Evolutionary conservation across 2,329 filamentous ascomycete species (phyloP).

Genomic region (Pyrenochaeta sp.): DNA sequence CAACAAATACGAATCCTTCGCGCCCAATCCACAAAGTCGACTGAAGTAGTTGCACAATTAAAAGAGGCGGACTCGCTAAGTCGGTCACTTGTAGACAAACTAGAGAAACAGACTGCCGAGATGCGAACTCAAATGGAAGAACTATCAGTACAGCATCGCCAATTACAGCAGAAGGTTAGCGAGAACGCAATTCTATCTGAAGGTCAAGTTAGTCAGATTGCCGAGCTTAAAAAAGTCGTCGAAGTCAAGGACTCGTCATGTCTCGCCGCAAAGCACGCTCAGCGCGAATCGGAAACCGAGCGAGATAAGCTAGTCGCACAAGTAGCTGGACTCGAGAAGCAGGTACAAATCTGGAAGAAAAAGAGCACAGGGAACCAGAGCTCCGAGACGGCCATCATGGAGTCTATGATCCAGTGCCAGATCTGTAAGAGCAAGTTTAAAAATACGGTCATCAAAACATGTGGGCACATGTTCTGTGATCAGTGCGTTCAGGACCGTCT

Average conservation of each 20-base stretch:
- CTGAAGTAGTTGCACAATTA: conserved; percentile 90
- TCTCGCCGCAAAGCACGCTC: conserved; percentile 68
- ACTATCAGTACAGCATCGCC: conserved; percentile 75
- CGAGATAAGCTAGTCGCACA: conserved; percentile 81
- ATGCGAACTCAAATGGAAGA: conserved; percentile 79
- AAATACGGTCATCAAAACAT: conserved; percentile 90
- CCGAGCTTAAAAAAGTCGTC: conserved; percentile 77
- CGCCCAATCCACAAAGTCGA: conserved; percentile 85
- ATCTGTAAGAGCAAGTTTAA: conserved; percentile 95
- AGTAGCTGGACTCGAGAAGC: conserved; percentile 80
- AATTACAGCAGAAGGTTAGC: conserved; percentile 73
- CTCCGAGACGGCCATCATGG: conserved; percentile 83
- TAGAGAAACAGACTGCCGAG: conserved; percentile 91
- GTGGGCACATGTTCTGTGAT: conserved; percentile 93
- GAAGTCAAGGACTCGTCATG: conserved; percentile 77
- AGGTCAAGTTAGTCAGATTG: conserved; percentile 76
- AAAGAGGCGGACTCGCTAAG: conserved; percentile 88
- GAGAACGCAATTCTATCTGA: conserved; percentile 77
- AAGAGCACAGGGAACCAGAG: conserved; percentile 83
- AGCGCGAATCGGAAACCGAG: conserved; percentile 72
- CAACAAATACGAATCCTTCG: conserved; percentile 81
- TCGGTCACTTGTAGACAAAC: conserved; percentile 77
- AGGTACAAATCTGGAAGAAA: conserved; percentile 83
- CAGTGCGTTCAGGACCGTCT: conserved; percentile 90
- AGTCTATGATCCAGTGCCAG: conserved; percentile 82